These are phyloP conservation scores for Grosmannia penicillata DNA, from an alignment of 2,329 filamentous ascomycete genomes.

Conservation along the genomic window DNA sequence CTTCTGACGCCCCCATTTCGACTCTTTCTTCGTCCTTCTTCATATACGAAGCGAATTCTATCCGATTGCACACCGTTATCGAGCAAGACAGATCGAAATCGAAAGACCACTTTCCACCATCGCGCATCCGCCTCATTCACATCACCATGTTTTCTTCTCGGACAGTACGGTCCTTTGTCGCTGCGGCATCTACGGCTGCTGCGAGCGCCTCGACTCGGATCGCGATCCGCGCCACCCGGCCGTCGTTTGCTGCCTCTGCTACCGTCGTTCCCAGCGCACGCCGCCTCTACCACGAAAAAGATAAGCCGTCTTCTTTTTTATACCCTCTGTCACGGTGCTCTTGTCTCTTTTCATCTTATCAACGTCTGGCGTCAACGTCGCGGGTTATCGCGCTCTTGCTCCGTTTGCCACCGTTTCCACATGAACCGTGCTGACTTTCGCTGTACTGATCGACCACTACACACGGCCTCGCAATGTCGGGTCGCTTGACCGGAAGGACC, in stretches of 20 bases:
- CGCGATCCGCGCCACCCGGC: conserved; percentile 7
- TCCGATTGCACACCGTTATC: not conserved
- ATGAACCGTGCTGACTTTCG: not conserved
- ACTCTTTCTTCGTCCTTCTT: not conserved
- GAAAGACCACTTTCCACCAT: not conserved
- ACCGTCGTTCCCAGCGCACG: conserved; percentile 5
- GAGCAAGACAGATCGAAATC: not conserved
- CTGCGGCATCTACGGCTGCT: conserved; percentile 6
- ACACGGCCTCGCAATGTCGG: conserved; percentile 32
- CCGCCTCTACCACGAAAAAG: conserved; percentile 14
- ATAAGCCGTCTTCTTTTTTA: conserved; percentile 7
- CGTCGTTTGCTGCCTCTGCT: conserved; percentile 5
- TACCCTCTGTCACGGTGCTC: too few species aligned
- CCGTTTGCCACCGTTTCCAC: not conserved
- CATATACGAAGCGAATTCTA: not conserved
- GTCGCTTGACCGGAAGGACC: conserved; percentile 55
- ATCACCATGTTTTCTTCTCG: conserved; percentile 9
- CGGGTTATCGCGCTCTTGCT: not conserved
- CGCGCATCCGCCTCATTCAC: not conserved
- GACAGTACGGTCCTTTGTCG: conserved; percentile 4
- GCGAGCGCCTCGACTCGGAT: conserved; percentile 6
- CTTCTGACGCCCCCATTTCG: not conserved
- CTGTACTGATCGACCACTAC: conserved; percentile 14
- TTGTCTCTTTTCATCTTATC: too few species aligned
- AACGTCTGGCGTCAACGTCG: not conserved